A percentile compares a stretch with the other conserved stretches of the same genome.
phyloP scores from a whole-genome alignment of 116 monocot species.

The Papilionanthe hybrid region DNA sequence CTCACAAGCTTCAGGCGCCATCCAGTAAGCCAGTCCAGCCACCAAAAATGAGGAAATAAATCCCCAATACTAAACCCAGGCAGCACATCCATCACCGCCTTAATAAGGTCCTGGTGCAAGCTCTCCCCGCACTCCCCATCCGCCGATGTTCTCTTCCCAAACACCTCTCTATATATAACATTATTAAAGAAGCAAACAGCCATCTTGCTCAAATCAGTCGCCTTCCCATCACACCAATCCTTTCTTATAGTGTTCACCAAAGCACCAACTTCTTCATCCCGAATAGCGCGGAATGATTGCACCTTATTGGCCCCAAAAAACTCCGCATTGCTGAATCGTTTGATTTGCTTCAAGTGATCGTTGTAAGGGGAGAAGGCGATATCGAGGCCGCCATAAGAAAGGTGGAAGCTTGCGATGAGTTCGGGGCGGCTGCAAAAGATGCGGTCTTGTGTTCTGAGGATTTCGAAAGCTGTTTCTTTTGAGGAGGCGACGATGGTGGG shows the following conservation, averaged over 20 bases:
- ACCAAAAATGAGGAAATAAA: constrained; percentile 1
- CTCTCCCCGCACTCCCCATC: neutral
- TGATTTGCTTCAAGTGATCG: constrained; percentile 27
- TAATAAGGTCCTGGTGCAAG: neutral
- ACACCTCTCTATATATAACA: constrained; percentile 15
- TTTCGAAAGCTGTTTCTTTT: constrained; percentile 8
- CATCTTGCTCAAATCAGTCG: constrained; percentile 18
- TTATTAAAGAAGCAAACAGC: constrained; percentile 8
- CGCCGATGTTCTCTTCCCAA: constrained; percentile 9
- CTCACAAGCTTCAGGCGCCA: neutral
- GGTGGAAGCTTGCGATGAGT: neutral
- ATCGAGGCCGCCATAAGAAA: constrained; percentile 4
- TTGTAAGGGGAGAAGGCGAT: constrained; percentile 24
- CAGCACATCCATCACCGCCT: neutral
- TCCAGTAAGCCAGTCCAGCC: neutral
- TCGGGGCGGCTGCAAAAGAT: constrained; percentile 21
- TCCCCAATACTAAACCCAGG: neutral
- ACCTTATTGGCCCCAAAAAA: constrained; percentile 23
- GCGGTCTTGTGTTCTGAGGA: constrained; percentile 30
- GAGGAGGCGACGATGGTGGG: constrained; percentile 33
- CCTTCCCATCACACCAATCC: neutral
- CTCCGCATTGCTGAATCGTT: constrained; percentile 18
- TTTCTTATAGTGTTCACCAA: neutral
- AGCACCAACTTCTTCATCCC: constrained; percentile 17
- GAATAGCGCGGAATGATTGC: constrained; percentile 6